phyloP scores from a whole-genome alignment of 768 basidiomycete genomes.

The Russula emetica region DNA sequence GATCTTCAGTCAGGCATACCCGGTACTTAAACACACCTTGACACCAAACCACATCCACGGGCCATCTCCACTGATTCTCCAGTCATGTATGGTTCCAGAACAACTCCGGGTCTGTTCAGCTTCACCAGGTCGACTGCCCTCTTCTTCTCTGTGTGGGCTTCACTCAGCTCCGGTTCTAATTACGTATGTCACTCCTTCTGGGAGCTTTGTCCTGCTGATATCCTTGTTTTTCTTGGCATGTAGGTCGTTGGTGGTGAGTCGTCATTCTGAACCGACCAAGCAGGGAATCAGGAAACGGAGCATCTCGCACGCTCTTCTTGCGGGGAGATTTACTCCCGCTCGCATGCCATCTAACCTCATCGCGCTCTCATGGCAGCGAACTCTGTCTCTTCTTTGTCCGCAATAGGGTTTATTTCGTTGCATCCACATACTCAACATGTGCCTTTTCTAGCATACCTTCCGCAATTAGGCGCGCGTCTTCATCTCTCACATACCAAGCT shows the following conservation, averaged over 20 bases:
- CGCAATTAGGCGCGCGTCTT: conserved; percentile 77
- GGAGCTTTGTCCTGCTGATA: neutral
- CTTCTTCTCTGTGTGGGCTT: conserved; percentile 53
- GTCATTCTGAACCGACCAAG: neutral
- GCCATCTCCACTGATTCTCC: too few species aligned
- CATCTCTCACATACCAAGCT: conserved; percentile 73
- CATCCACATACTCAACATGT: conserved; percentile 3
- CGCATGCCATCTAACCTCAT: neutral
- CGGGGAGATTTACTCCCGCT: neutral
- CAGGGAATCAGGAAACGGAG: neutral
- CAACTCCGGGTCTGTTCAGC: conserved; percentile 2
- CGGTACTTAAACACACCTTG: neutral
- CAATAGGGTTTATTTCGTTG: neutral
- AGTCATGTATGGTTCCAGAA: conserved; percentile 1
- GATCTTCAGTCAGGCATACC: too few species aligned
- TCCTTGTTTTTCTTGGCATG: neutral
- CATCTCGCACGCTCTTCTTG: neutral
- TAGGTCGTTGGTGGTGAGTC: conserved; percentile 40
- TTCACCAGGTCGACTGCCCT: conserved; percentile 33
- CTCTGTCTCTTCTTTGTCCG: neutral
- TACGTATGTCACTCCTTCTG: conserved; percentile 48
- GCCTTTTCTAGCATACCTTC: conserved; percentile 64
- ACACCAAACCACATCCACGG: neutral
- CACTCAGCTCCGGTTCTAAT: conserved; percentile 65
- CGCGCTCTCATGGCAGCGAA: neutral